Evolutionary conservation across 2,329 filamentous ascomycete genomes (phyloP), one percentile per base, ranked within the genome.

Genomic region (Pyrenochaeta sp.): DNA sequence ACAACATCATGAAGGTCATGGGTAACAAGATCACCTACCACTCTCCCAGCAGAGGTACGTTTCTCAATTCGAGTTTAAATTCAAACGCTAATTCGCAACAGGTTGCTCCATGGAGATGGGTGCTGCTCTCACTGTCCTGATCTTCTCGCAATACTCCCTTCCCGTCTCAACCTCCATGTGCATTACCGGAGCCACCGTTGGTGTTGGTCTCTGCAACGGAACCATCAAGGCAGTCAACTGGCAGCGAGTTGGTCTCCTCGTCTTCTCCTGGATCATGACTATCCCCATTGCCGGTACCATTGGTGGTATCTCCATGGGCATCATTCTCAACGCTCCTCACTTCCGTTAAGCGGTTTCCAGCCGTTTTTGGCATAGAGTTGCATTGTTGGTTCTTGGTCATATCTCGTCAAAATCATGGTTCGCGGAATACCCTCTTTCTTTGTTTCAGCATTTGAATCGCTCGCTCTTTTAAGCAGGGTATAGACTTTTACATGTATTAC

Each of bases 1-100:
- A 90, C 76, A 90, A 90, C 77, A 90, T 90, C 74, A 90, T 90
- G 87, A 89, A 88, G 75, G 85, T 88, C 71, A 90, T 90, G 87
- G 88, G 88, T 39, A 91, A 90, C 79, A 88, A 88, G 72, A 85
- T 89, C 68, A 89, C 86, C 44, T 87, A 87, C 71, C 85, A 88
- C 69, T 82, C 79, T 3, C 80, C 80, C 4, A 76, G 70, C 53
- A 66, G 80, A 59, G 79, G 65, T 59, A 55, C 35, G 46, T 47
- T 11, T 18, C 19, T 10, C 14, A 6, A n/a, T 34, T 18, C 22
- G 19, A 3, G 3, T n/a, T 35, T 19, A 3, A 2, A 30, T n/a
- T 24, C 17, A 36, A 11, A 17, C 41, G 21, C 54, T 60, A 32
- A 58, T 24, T 14, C 39, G 17, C 4, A 35, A 22, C 27, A 51